Evolutionary conservation across 192 early-diverging fungal genomes (phyloP), one percentile per base, ranked within the genome.

Genomic region (Gigaspora rosea): DNA sequence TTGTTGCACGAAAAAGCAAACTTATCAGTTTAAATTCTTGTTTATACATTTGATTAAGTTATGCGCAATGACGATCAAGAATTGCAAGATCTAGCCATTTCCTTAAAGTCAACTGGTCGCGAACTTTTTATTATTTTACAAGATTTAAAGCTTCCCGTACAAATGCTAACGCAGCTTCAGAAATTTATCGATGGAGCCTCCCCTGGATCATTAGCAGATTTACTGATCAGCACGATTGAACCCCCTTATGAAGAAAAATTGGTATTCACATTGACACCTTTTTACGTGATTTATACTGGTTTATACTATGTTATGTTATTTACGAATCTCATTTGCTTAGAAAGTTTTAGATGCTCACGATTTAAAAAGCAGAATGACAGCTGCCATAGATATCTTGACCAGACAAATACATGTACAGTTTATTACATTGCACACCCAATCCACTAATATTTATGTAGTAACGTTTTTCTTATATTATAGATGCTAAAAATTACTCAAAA

Each of bases 401-500:
- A 84, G 92, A 22, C 94, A 95, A 78, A 81, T 95, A 36, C 86
- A 89, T 73, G 89, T 90, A 78, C 58, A 33, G 36, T 36, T 33
- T 46, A 15, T 35, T n/a, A 13, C 33, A 35, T 64, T 35, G 15
- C 5, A 5, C 35, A n/a, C n/a, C n/a, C n/a, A 58, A 16, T 58
- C 20, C 18, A n/a, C 5, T 58, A 6, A 22, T 27, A 59, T 22
- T 59, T 13, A 10, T 5, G 16, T 15, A 71, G 41, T 71, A 27
- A 15, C 54, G 59, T 57, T 2, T 15, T 58, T 48, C 10, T 27
- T 47, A 9, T 56, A 15, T 64, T 48, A 13, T 84, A 94, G 84
- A 87, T 93, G 1, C 80, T 94, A n/a, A 92, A 91, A 71, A 93
- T 95, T 15, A 90, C 91, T 12, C 90, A 92, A 82, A 87, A 92